These are phyloP conservation scores for Corylus americana DNA, from an alignment of 306 rosid species.

Conservation along the genomic window DNA sequence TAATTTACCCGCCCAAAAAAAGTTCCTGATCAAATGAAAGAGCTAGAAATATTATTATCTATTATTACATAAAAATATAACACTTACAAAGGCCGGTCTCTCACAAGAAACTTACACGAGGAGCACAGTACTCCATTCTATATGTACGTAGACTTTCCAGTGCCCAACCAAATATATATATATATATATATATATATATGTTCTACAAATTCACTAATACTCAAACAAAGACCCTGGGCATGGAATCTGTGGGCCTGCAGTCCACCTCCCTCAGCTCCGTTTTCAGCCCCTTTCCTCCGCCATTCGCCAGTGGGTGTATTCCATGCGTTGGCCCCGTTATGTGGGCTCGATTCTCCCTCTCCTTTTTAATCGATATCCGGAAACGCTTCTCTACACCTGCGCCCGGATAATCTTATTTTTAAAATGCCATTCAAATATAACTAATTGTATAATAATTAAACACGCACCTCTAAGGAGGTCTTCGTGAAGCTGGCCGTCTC, in stretches of 20 bases:
- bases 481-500: constrained; percentile 65
- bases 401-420: not conserved
- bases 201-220: too few species aligned
- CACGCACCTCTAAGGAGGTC: constrained; percentile 33
- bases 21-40: too few species aligned
- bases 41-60: too few species aligned
- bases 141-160: too few species aligned
- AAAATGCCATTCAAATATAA: too few species aligned
- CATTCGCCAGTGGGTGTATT: constrained; percentile 75
- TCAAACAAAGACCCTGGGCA: constrained; percentile 50
- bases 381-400: constrained; percentile 46
- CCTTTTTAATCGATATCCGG: constrained; percentile 40
- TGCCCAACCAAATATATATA: too few species aligned
- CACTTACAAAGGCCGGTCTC: too few species aligned
- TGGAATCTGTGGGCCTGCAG: constrained; percentile 19
- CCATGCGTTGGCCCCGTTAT: constrained; percentile 65
- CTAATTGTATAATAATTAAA: not conserved
- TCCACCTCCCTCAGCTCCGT: constrained; percentile 61
- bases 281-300: constrained; percentile 59
- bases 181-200: too few species aligned
- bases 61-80: too few species aligned
- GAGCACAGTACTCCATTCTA: too few species aligned
- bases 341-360: constrained; percentile 58
- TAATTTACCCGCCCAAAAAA: too few species aligned
- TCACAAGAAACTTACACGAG: too few species aligned